phyloP scores from a whole-genome alignment of 2,329 filamentous ascomycete species.

The Aciculosporium take region DNA sequence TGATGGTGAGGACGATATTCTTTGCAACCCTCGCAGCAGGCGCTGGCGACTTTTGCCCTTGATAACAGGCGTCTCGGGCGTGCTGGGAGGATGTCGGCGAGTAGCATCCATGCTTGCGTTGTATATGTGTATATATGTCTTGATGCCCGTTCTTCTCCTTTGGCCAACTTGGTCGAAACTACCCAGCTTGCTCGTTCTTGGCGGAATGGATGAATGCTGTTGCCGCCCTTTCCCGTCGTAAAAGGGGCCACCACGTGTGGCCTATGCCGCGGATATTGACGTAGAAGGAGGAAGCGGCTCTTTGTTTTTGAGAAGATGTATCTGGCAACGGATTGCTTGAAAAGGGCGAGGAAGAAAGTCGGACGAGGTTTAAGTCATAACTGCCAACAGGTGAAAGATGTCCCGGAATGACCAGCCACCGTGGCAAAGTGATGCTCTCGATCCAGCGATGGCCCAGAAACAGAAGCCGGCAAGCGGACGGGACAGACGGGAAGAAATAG shows the following conservation, averaged over 20 bases:
- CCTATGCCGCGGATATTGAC: background rate
- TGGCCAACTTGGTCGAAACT: too few species aligned
- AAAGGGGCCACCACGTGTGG: background rate
- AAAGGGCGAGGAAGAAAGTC: background rate
- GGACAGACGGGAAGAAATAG: background rate
- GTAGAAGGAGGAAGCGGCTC: background rate
- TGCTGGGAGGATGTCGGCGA: slow-evolving; percentile 10
- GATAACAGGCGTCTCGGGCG: slow-evolving; percentile 15
- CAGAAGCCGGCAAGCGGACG: background rate
- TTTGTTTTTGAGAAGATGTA: background rate
- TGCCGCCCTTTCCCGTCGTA: background rate
- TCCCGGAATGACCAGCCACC: slow-evolving; percentile 3
- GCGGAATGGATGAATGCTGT: background rate
- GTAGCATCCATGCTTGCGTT: background rate
- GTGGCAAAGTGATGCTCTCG: slow-evolving; percentile 1
- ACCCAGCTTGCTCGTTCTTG: background rate
- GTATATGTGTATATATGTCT: background rate
- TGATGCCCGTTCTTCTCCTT: background rate
- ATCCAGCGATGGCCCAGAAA: slow-evolving; percentile 4
- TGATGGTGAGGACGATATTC: slow-evolving; percentile 69
- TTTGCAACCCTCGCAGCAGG: slow-evolving; percentile 59
- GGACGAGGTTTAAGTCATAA: background rate
- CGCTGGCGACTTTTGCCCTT: slow-evolving; percentile 57
- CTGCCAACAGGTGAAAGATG: background rate
- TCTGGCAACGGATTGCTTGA: background rate